Conservation (phyloP, 305 asterid genomes). For the Fraxinus baroniana region DNA sequence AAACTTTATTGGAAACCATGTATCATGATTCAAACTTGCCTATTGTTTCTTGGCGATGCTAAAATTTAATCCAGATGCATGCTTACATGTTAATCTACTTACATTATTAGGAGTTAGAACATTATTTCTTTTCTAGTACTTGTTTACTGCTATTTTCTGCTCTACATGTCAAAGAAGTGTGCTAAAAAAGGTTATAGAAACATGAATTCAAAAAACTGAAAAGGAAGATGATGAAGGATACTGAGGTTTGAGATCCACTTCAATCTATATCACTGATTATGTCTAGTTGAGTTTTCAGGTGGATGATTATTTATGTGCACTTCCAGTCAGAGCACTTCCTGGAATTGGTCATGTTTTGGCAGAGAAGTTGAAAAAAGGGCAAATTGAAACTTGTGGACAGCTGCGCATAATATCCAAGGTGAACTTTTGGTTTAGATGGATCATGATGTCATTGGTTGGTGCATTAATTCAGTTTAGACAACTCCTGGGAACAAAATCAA, state of each 20-base stretch:
- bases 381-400: constrained; percentile 71
- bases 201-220: neutral
- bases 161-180: constrained; percentile 7
- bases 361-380: constrained; percentile 64
- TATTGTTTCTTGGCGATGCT: neutral
- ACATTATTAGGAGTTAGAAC: neutral
- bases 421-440: constrained; percentile 1
- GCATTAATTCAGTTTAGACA: constrained; percentile 5
- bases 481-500: neutral
- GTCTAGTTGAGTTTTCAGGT: constrained; percentile 51
- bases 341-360: constrained; percentile 87
- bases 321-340: constrained; percentile 95
- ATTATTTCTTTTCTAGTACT: neutral
- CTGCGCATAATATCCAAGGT: constrained; percentile 72
- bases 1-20: neutral
- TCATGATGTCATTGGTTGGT: constrained; percentile 11
- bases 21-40: neutral
- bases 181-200: constrained; percentile 5
- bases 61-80: neutral
- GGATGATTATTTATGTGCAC: constrained; percentile 62
- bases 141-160: neutral
- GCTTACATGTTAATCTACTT: neutral
- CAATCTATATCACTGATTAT: neutral
- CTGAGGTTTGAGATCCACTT: constrained; percentile 12
- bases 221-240: neutral